phyloP scores from a whole-genome alignment of 331 rosid genomes.

The Malus hybrid region DNA sequence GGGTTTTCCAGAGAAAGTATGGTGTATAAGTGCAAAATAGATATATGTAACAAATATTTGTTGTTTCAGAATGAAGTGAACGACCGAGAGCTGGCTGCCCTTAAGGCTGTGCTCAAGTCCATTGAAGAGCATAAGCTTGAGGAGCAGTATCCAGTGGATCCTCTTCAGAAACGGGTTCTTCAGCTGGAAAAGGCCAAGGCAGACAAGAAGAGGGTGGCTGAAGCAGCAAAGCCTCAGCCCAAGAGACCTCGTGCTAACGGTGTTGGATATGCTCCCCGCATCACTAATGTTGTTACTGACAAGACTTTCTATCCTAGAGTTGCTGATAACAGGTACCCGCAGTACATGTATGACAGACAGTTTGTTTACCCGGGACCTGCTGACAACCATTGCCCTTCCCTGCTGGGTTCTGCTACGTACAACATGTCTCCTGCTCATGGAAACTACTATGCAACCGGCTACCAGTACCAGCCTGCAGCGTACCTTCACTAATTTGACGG shows the following conservation, averaged over 20 bases:
- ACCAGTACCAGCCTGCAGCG: conserved; percentile 85
- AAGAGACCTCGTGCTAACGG: conserved; percentile 93
- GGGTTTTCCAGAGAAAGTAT: neutral
- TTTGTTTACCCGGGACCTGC: conserved; percentile 65
- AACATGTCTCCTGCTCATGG: conserved; percentile 67
- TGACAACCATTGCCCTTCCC: conserved; percentile 38
- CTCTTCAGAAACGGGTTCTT: conserved; percentile 68
- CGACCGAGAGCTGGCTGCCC: conserved; percentile 82
- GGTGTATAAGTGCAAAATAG: neutral
- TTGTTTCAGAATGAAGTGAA: conserved; percentile 71
- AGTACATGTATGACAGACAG: conserved; percentile 63
- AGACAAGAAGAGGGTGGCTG: conserved; percentile 85
- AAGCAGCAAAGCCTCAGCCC: conserved; percentile 88
- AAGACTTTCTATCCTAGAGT: conserved; percentile 69
- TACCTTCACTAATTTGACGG: conserved; percentile 78
- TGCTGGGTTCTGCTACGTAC: conserved; percentile 16
- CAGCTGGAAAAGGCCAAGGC: conserved; percentile 92
- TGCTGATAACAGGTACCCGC: conserved; percentile 86
- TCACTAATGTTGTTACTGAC: conserved; percentile 51
- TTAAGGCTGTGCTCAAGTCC: conserved; percentile 73
- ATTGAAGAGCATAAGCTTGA: conserved; percentile 94
- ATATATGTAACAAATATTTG: conserved; percentile 2
- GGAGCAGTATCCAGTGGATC: conserved; percentile 68
- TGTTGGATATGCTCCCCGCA: conserved; percentile 57
- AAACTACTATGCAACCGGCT: conserved; percentile 88